Evolutionary conservation across 1,139 yeast genomes (phyloP).

Genomic region (Pichia sp.): DNA sequence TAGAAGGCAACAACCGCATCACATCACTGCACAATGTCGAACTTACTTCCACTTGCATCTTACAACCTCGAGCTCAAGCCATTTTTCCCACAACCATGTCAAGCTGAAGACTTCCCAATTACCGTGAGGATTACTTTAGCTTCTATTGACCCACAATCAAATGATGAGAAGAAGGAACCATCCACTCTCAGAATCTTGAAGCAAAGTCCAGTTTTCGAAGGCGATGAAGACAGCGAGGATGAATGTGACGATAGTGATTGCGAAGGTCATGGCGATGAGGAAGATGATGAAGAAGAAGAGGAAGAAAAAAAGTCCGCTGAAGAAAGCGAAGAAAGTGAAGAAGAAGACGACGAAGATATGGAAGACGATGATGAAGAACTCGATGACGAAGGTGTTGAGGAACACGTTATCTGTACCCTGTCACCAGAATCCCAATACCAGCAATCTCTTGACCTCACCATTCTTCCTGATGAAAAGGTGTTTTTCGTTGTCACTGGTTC

Average conservation of each 20-base stretch:
- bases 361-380: constrained; percentile 53
- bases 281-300: constrained; percentile 23
- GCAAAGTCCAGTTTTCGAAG: constrained; percentile 47
- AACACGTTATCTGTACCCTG: constrained; percentile 80
- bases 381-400: constrained; percentile 55
- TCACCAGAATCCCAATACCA: constrained; percentile 83
- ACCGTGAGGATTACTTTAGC: constrained; percentile 92
- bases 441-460: constrained; percentile 84
- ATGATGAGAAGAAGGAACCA: constrained; percentile 76
- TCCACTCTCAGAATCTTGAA: constrained; percentile 85
- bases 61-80: constrained; percentile 82
- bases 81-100: constrained; percentile 79
- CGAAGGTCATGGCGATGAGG: constrained; percentile 35
- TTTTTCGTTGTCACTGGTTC: constrained; percentile 94
- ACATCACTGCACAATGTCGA: constrained; percentile 45
- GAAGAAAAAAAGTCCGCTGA: constrained; percentile 35
- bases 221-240: constrained; percentile 41
- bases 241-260: constrained; percentile 42
- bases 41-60: constrained; percentile 73
- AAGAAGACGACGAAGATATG: constrained; percentile 43
- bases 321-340: constrained; percentile 33
- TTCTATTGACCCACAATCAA: constrained; percentile 83
- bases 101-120: constrained; percentile 78
- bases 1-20: neutral
- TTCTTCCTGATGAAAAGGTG: constrained; percentile 90